Base-by-base conservation (phyloP, 2,329 filamentous ascomycete genomes). In the Clarireedia hainanense region DNA sequence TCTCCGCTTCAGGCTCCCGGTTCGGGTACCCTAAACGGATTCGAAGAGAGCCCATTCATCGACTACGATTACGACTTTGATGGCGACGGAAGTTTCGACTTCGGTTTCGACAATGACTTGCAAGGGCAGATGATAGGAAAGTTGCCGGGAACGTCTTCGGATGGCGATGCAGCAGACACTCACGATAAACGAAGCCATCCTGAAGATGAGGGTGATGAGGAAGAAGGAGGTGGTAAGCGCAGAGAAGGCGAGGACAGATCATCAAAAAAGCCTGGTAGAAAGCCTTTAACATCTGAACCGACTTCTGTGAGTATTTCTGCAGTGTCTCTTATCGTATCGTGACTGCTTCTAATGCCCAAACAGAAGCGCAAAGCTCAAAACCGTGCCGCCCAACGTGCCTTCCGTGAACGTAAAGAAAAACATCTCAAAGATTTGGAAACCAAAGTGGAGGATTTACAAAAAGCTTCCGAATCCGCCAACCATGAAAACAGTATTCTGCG, bases 331-430 rank as follows among this genome's bases (percentile, higher is more conserved):
- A 63, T 40, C 34, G 50, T 62, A 26, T 56, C 52, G 50, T 47
- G 58, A 55, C 48, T 52, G 57, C 34, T 46, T 52, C 61, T 66
- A 53, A 67, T 58, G 42, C 36, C 43, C 9, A 60, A 47, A 66
- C 23, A 95, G 90, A 95, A 95, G 75, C 86, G 91, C 65, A 99
- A 99, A 75, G 94, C 94, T 9, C 91, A 96, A 69, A 96, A 96
- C 64, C 83, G 91, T 63, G 91, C 91, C 10, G 91, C 91, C 4
- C 91, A 96, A 72, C 83, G 91, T 57, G 91, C 91, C 6, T 96
- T 96, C 79, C 84, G 91, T 54, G 91, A 96, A 71, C 88, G 91
- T 60, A 96, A 96, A 73, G 91, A 96, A 72, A 92, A 88, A 74
- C 91, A 95, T 66, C 71, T 95, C 48, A 90, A 90, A 69, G 87